Percentiles rank a stretch among this genome's conserved stretches.
Conservation (phyloP, 2,329 filamentous ascomycete species). For the Aspergillus niger region DNA sequence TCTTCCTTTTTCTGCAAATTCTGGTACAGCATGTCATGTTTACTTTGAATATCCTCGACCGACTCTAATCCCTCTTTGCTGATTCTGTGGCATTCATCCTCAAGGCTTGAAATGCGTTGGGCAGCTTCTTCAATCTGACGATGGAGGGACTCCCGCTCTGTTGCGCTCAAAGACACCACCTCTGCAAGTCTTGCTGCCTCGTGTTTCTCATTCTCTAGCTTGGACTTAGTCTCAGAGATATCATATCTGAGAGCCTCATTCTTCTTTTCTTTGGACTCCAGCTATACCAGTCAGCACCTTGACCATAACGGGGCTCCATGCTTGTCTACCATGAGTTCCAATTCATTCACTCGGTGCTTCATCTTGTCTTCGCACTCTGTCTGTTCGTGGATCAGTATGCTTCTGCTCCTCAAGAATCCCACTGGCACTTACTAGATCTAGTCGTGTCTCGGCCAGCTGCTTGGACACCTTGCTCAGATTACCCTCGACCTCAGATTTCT, state of each 20-base stretch:
- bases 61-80: slow-evolving; percentile 10
- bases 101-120: slow-evolving; percentile 24
- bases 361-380: neutral
- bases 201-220: slow-evolving; percentile 17
- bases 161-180: slow-evolving; percentile 19
- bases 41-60: slow-evolving; percentile 16
- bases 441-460: slow-evolving; percentile 25
- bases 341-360: slow-evolving; percentile 13
- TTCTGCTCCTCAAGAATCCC: neutral
- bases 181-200: slow-evolving; percentile 27
- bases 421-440: slow-evolving; percentile 26
- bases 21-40: slow-evolving; percentile 17
- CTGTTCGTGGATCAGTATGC: neutral
- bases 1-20: slow-evolving; percentile 31
- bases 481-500: slow-evolving; percentile 30
- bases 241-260: slow-evolving; percentile 22
- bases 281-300: slow-evolving; percentile 24
- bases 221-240: slow-evolving; percentile 15
- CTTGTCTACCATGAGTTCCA: slow-evolving; percentile 23
- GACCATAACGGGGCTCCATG: too few relatives aligned
- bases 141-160: slow-evolving; percentile 22
- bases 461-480: slow-evolving; percentile 16
- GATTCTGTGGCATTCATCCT: slow-evolving; percentile 15
- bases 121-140: slow-evolving; percentile 24
- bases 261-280: slow-evolving; percentile 21